A percentile compares a stretch with the other conserved stretches of the same genome.
phyloP scores from a whole-genome alignment of 306 rosid species.

The Morella rubra region DNA sequence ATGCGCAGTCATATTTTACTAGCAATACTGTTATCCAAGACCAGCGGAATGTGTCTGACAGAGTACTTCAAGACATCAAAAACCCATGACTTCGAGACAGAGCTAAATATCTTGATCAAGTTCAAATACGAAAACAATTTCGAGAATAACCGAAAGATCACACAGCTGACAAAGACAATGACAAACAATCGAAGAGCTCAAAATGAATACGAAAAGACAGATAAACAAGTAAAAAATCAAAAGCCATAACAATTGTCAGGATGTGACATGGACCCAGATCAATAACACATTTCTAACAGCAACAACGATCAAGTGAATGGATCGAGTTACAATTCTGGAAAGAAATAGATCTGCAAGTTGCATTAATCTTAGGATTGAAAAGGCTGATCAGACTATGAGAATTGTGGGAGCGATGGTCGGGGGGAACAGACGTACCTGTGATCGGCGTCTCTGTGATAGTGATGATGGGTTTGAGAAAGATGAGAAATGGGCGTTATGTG shows the following conservation, averaged over 20 bases:
- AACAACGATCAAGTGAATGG: slow-evolving; percentile 17
- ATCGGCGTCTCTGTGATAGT: slow-evolving; percentile 45
- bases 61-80: background rate
- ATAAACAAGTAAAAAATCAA: slow-evolving; percentile 17
- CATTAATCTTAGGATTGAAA: slow-evolving; percentile 23
- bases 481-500: slow-evolving; percentile 43
- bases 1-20: slow-evolving; percentile 13
- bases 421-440: slow-evolving; percentile 54
- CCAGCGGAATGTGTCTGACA: background rate
- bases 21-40: background rate
- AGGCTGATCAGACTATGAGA: slow-evolving; percentile 2
- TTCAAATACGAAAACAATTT: too few relatives aligned
- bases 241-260: slow-evolving; percentile 35
- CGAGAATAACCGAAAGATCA: too few relatives aligned
- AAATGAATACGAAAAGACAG: slow-evolving; percentile 10
- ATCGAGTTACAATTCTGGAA: slow-evolving; percentile 12
- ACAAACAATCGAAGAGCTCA: slow-evolving; percentile 22
- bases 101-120: slow-evolving; percentile 38
- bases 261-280: slow-evolving; percentile 32
- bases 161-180: too few relatives aligned
- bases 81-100: background rate
- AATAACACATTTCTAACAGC: slow-evolving; percentile 13
- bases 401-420: slow-evolving; percentile 16
- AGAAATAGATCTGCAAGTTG: slow-evolving; percentile 41
- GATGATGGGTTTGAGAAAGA: slow-evolving; percentile 36